Conservation (phyloP, 768 basidiomycete genomes). For the Boletus tylopilopsis region DNA sequence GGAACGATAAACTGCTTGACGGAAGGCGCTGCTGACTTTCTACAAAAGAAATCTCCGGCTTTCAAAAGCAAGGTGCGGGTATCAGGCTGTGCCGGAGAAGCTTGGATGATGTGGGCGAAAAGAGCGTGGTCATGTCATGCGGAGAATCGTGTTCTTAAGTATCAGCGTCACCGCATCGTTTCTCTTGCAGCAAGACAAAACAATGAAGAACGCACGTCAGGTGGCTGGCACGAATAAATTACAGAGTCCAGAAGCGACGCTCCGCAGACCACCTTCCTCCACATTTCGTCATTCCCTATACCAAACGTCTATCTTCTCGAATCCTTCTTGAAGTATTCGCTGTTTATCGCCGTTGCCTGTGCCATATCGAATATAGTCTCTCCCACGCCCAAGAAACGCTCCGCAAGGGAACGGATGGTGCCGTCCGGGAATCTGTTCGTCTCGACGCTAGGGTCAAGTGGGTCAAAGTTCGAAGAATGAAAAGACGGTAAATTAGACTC, state of each 20-base stretch:
- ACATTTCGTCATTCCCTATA: background rate
- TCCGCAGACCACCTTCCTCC: constrained; percentile 8
- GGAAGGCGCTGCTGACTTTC: background rate
- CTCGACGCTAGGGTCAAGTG: constrained; percentile 49
- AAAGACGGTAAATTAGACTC: constrained; percentile 35
- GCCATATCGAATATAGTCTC: constrained; percentile 87
- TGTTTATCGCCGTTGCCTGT: constrained; percentile 84
- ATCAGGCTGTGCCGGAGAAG: background rate
- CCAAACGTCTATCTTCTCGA: constrained; percentile 28
- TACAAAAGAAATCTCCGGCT: background rate
- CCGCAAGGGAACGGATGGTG: constrained; percentile 69
- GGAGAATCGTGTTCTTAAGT: constrained; percentile 6
- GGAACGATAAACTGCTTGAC: background rate
- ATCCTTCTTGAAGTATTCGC: constrained; percentile 71
- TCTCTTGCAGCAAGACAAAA: constrained; percentile 9
- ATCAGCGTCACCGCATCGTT: constrained; percentile 4
- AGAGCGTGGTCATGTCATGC: constrained; percentile 6
- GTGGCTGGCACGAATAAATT: constrained; percentile 26
- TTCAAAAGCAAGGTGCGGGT: no score
- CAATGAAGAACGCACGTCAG: constrained; percentile 23
- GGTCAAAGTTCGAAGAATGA: background rate
- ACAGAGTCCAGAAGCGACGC: constrained; percentile 23
- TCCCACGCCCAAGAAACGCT: constrained; percentile 81
- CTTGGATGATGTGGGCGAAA: background rate
- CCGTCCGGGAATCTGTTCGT: constrained; percentile 70